Conservation (phyloP, 2,329 filamentous ascomycete species). For the Monosporascus sp. region DNA sequence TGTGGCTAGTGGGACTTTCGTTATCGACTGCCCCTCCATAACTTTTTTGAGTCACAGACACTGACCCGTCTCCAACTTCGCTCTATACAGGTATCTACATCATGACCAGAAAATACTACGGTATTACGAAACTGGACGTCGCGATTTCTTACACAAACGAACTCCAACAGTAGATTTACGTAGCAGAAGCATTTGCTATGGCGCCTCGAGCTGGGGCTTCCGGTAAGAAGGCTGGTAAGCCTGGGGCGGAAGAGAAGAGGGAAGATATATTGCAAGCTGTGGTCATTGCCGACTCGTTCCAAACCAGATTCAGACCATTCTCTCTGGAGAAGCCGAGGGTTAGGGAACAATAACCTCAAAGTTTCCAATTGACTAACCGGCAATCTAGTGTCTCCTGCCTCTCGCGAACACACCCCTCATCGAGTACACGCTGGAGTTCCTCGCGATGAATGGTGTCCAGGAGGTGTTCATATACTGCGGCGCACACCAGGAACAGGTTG, state of each 20-base stretch:
- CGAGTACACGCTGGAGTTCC: slow-evolving; percentile 95
- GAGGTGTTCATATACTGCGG: slow-evolving; percentile 92
- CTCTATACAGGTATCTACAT: background rate
- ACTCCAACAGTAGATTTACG: background rate
- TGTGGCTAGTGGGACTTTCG: too few species aligned
- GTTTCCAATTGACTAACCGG: slow-evolving; percentile 9
- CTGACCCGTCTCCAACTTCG: too few species aligned
- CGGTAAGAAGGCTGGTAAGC: slow-evolving; percentile 48
- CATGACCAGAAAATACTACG: background rate
- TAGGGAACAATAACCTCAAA: slow-evolving; percentile 27
- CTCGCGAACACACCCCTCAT: slow-evolving; percentile 92
- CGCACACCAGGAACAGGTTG: slow-evolving; percentile 79
- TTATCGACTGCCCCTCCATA: too few species aligned
- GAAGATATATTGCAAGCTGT: slow-evolving; percentile 51
- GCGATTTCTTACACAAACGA: background rate
- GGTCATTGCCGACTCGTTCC: slow-evolving; percentile 88
- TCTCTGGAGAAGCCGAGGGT: slow-evolving; percentile 85
- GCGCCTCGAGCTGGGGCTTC: slow-evolving; percentile 24
- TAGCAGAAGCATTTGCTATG: slow-evolving; percentile 9
- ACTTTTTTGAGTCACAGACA: too few species aligned
- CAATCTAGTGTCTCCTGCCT: slow-evolving; percentile 75
- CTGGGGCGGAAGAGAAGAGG: slow-evolving; percentile 48
- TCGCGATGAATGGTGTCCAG: slow-evolving; percentile 91
- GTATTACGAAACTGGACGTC: background rate
- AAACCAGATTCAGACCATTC: slow-evolving; percentile 86